These are phyloP conservation scores for Gossypium mustelinum DNA, from an alignment of 345 rosid genomes.

Conservation along the genomic window DNA sequence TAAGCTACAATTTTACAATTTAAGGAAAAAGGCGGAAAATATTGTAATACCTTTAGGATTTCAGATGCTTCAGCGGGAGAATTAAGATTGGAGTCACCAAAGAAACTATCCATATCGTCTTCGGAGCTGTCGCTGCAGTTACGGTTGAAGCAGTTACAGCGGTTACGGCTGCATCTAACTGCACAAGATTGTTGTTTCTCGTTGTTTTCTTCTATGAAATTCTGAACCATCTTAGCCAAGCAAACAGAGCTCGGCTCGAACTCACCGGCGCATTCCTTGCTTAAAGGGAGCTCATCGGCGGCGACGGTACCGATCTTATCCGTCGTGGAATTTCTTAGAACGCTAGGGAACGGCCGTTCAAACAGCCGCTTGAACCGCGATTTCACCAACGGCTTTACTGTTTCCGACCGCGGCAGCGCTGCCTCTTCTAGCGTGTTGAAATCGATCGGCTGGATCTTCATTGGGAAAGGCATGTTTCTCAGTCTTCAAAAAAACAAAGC, in stretches of 20 bases:
- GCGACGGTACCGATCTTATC: conserved; percentile 29
- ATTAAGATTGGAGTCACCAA: conserved; percentile 16
- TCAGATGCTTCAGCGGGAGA: conserved; percentile 49
- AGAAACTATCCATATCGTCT: conserved; percentile 52
- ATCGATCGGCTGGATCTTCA: conserved; percentile 85
- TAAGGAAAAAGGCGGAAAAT: background rate
- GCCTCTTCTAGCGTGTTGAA: conserved; percentile 32
- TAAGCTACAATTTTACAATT: too few species aligned
- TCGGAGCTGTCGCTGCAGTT: conserved; percentile 66
- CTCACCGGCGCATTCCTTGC: conserved; percentile 30
- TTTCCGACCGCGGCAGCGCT: conserved; percentile 29
- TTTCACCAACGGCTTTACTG: conserved; percentile 55
- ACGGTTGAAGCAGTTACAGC: conserved; percentile 58
- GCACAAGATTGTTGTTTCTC: conserved; percentile 34
- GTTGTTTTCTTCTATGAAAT: conserved; percentile 39
- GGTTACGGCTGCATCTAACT: conserved; percentile 31
- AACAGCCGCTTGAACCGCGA: conserved; percentile 80
- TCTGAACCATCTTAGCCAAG: conserved; percentile 42
- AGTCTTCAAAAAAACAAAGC: conserved; percentile 5
- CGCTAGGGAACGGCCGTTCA: conserved; percentile 62
- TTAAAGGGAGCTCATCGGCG: conserved; percentile 25
- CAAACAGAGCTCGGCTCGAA: conserved; percentile 46
- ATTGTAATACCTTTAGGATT: conserved; percentile 53
- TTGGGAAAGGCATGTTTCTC: conserved; percentile 39
- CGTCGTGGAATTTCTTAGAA: conserved; percentile 35